Evolutionary conservation across 2,329 filamentous ascomycete genomes (phyloP).

Genomic region (Lachnellula cervina): DNA sequence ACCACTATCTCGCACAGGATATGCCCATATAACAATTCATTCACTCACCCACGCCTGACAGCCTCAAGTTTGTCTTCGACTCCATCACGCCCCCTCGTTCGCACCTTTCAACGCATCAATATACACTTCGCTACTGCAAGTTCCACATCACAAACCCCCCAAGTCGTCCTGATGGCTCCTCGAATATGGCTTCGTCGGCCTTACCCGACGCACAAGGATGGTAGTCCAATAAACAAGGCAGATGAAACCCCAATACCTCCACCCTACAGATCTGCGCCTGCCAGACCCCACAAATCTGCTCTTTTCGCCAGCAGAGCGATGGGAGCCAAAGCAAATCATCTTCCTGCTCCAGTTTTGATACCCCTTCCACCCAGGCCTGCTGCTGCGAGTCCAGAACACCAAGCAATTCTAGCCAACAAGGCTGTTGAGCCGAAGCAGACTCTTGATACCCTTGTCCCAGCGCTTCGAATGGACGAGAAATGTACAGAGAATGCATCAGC

Average conservation of each 20-base stretch:
- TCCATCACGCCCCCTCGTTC: not conserved
- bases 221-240: not conserved
- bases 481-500: too few species aligned
- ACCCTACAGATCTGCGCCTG: not conserved
- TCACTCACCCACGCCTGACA: not conserved
- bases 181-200: not conserved
- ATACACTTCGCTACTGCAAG: not conserved
- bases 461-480: too few species aligned
- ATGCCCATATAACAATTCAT: not conserved
- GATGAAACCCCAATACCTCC: not conserved
- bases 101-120: not conserved
- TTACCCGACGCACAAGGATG: not conserved
- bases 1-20: too few species aligned
- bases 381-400: not conserved
- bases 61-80: not conserved
- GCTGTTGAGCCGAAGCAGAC: not conserved
- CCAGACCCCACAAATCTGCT: not conserved
- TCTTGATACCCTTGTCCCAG: not conserved
- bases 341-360: not conserved
- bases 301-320: too few species aligned
- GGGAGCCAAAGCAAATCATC: too few species aligned
- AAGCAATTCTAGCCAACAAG: not conserved
- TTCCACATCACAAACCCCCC: not conserved
- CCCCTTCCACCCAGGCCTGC: not conserved
- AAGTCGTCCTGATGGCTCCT: not conserved